Conservation (phyloP, 1,284 basidiomycete genomes). For the Hemileia vastatrix region DNA sequence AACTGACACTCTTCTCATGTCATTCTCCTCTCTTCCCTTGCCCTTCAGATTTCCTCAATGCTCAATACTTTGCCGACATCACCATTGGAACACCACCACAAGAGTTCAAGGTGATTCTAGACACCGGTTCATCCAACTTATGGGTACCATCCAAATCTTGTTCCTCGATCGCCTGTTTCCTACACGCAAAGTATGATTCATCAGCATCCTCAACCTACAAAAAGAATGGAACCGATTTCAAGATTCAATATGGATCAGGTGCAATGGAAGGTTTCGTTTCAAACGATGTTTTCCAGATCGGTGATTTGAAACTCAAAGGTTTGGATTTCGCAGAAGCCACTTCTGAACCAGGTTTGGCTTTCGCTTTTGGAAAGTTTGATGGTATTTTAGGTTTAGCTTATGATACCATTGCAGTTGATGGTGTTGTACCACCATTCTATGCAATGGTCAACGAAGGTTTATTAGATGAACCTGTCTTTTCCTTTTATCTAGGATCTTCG, state of each 20-base stretch:
- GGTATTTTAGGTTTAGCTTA: conserved; percentile 1
- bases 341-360: neutral
- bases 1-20: neutral
- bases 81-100: conserved; percentile 17
- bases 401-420: conserved; percentile 1
- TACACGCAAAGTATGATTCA: conserved; percentile 5
- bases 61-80: conserved; percentile 15
- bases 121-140: conserved; percentile 16
- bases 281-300: neutral
- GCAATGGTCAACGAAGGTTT: conserved; percentile 1
- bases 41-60: conserved; percentile 10
- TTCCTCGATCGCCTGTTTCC: conserved; percentile 1
- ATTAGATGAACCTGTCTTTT: conserved; percentile 1
- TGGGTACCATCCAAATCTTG: neutral
- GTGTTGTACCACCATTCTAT: conserved; percentile 1
- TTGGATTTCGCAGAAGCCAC: conserved; percentile 1
- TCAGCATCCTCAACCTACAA: neutral
- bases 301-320: conserved; percentile 1
- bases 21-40: neutral
- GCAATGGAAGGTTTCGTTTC: conserved; percentile 5
- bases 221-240: conserved; percentile 1
- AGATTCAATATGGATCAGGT: conserved; percentile 2
- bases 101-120: conserved; percentile 14
- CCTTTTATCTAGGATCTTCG: conserved; percentile 1
- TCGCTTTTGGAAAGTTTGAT: conserved; percentile 5